Evolutionary conservation across 495 filamentous ascomycete species (phyloP), one percentile per base, ranked within the genome.

Genomic region (Trichocladium uniseriatum): DNA sequence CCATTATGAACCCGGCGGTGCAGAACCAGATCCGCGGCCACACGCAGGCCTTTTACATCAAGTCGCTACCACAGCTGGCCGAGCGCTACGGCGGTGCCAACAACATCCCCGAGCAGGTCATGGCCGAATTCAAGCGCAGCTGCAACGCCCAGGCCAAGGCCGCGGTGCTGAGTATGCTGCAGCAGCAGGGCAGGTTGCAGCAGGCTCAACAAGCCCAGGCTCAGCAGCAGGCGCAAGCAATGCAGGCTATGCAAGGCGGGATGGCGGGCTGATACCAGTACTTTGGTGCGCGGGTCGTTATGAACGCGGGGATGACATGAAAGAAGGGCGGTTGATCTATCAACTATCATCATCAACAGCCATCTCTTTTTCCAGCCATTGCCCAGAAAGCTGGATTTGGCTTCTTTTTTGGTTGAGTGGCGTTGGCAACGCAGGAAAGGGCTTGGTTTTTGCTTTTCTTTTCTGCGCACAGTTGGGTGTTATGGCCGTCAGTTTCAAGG

Each of bases 41-140:
- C 24, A 63, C 69, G 32, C 66, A 69, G 36, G 53, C 68, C 13
- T 62, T 71, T 45, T 72, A 79, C 20, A 51, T 65, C 7, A 73
- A 76, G 43, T 56, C 74, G n/a, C 68, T 80, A 53, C 64, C 70
- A 6, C 60, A 64, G 5, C 64, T 76, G 32, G 52, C 60, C 20
- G 56, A 55, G 13, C 69, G 70, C 24, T 79, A 38, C 38, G 62
- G 61, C 18, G 60, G 20, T 10, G 21, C 60, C 5, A 58, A 46
- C 50, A 66, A 49, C 42, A 65, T 68, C 34, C 68, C 57, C 50
- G 64, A 41, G 27, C 66, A 70, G 6, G 45, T 53, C 38, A 21
- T 64, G 38, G 60, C 63, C 0, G 49, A 61, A n/a, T 64, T 66
- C 31, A 66, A 64, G 51, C 46, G 48, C 16, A 39, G 21, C 10